Base-by-base conservation (phyloP, 2,329 filamentous ascomycete species). In the Clonostachys sp. region DNA sequence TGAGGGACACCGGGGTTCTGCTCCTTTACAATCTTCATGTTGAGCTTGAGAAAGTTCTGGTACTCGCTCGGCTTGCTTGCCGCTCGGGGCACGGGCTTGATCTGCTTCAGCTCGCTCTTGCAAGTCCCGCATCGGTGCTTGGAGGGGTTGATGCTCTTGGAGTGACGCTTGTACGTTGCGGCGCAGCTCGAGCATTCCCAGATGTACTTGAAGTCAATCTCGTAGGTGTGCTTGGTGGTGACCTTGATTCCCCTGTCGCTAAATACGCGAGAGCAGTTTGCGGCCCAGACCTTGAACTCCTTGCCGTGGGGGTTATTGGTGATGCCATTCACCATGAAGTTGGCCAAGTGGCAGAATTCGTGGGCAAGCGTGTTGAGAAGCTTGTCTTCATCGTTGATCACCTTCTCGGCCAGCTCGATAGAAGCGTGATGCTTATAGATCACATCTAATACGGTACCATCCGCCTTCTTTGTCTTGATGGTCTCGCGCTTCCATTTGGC, bases 331-430 rank as follows among this genome's bases (percentile, higher is more conserved):
- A 97, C 73, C 83, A 97, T 95, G 65, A 92, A 96, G 58, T 91
- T 95, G 41, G 89, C 86, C 2, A 97, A 72, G 61, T 99, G 94
- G 64, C 94, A 97, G 71, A 94, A 97, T 59, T 99, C 94, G 63
- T 99, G 94, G 0, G 92, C 90, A n/a, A 97, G 70, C 0, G 94
- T 91, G 64, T 96, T 96, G 53, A 94, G 77, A 2, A 97, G 77
- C 4, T 89, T 82, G 49, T 86, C 67, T 55, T 88, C 81, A 58
- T 86, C 79, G 61, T 90, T 83, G 51, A 97, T 91, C 42, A 96
- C 85, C 63, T 95, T 95, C 47, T 89, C 83, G 0, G 91, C 89
- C 3, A 97, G 80, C 62, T 97, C 91, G 59, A 97, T 96, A 14
- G 76, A 82, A 10, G 89, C 90, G 62, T 92, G 83, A 55, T 80